Evolutionary conservation across 1,284 basidiomycete species (phyloP).

Genomic region (Trichosporon sp.): DNA sequence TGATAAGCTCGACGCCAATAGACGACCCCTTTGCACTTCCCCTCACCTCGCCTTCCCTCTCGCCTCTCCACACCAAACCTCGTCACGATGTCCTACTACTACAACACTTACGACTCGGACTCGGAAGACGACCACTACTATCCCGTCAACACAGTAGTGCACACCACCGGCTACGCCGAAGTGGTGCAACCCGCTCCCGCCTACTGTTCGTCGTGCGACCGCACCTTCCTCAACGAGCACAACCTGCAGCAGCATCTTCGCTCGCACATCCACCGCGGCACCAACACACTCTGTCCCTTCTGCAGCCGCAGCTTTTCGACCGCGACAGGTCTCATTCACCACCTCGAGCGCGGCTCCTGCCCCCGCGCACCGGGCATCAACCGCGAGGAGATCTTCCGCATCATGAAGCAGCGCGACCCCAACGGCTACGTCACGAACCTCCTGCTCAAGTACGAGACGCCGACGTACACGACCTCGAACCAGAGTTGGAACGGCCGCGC

Average conservation of each 20-base stretch:
- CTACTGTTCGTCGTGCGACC: slow-evolving; percentile 10
- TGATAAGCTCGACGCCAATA: neutral
- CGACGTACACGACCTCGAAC: neutral
- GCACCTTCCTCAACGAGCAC: neutral
- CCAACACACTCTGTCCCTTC: neutral
- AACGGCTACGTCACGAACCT: slow-evolving; percentile 21
- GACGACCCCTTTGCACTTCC: no score
- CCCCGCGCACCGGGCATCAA: slow-evolving; percentile 9
- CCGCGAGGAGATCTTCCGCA: slow-evolving; percentile 20
- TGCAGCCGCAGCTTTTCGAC: slow-evolving; percentile 13
- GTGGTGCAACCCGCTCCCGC: neutral
- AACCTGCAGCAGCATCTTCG: slow-evolving; percentile 9
- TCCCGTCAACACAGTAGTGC: no score
- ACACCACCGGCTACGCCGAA: neutral
- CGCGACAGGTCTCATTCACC: slow-evolving; percentile 25
- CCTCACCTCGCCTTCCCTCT: neutral
- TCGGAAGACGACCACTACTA: neutral
- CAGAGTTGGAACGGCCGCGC: neutral
- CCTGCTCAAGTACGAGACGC: slow-evolving; percentile 9
- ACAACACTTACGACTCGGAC: neutral
- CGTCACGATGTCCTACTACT: neutral
- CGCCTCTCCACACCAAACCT: neutral
- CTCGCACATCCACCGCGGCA: neutral
- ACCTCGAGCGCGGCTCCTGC: slow-evolving; percentile 24
- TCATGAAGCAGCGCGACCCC: slow-evolving; percentile 22